A percentile compares a stretch with the other conserved stretches of the same genome.
These are phyloP conservation scores for Verticillium albo-atrum DNA, from an alignment of 2,329 filamentous ascomycete genomes.

Conservation along the genomic window DNA sequence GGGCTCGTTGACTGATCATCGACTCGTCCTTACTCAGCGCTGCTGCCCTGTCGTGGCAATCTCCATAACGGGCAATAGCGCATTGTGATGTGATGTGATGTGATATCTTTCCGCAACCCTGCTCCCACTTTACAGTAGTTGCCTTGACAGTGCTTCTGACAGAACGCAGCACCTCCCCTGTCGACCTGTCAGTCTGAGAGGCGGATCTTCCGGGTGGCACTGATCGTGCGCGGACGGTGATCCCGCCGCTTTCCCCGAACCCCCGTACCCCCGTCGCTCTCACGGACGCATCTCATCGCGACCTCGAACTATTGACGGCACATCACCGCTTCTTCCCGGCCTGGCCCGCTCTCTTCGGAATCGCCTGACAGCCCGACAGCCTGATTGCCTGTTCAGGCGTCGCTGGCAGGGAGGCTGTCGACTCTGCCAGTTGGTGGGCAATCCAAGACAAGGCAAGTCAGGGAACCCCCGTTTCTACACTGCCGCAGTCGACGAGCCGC, in stretches of 20 bases:
- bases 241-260: background rate
- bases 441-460: background rate
- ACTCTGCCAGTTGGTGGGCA: background rate
- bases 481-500: background rate
- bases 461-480: background rate
- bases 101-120: background rate
- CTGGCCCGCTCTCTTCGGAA: background rate
- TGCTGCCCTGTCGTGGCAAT: conserved; percentile 1
- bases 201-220: background rate
- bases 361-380: too few species aligned
- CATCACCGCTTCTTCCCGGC: conserved; percentile 3
- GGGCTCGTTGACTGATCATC: background rate
- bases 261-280: background rate
- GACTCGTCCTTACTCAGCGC: background rate
- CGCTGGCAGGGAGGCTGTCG: background rate
- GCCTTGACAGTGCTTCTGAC: background rate
- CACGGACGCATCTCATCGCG: background rate
- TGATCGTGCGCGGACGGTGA: background rate
- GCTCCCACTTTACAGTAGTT: too few species aligned
- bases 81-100: conserved; percentile 12
- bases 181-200: background rate
- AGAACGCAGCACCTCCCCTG: background rate
- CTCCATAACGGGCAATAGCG: conserved; percentile 5
- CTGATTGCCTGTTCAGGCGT: background rate
- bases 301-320: background rate